Evolutionary conservation across 164 flowering plant genomes (phyloP).

Genomic region (Brasenia schreberi): DNA sequence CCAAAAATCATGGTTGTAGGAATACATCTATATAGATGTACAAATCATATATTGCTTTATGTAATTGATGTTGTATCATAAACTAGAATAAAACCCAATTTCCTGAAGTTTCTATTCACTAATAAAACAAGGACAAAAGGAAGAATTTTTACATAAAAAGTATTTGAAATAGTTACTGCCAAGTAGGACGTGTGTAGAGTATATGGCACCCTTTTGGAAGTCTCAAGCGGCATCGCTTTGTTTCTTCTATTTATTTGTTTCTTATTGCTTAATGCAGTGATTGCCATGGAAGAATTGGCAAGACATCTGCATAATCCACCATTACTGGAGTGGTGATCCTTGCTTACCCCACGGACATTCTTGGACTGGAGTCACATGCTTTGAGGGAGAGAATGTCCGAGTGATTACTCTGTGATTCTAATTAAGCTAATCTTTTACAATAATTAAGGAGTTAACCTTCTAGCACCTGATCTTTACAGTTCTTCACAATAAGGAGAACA

Average conservation of each 20-base stretch:
- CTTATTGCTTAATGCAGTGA: constrained; percentile 18
- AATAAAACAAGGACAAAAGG: no score
- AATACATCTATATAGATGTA: no score
- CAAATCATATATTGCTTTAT: no score
- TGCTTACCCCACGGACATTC: constrained; percentile 54
- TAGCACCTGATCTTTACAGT: not conserved
- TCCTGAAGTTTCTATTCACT: no score
- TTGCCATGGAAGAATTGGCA: constrained; percentile 57
- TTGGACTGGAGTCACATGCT: constrained; percentile 80
- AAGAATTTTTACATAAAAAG: no score
- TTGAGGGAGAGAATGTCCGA: constrained; percentile 21
- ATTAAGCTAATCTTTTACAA: not conserved
- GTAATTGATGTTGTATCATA: no score
- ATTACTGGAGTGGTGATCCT: constrained; percentile 86
- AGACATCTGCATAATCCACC: constrained; percentile 51
- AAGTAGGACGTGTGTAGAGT: no score
- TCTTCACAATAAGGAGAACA: not conserved
- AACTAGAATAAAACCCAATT: no score
- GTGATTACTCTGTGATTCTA: constrained; percentile 46
- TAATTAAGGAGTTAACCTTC: not conserved
- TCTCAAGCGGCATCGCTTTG: no score
- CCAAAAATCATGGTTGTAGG: no score
- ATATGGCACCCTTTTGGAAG: no score
- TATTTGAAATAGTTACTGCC: no score
- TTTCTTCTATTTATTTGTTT: not conserved